Percentiles rank a stretch among this genome's conserved stretches.
These are phyloP conservation scores for Termitomyces sp. DNA, from an alignment of 768 basidiomycete genomes.

Conservation along the genomic window DNA sequence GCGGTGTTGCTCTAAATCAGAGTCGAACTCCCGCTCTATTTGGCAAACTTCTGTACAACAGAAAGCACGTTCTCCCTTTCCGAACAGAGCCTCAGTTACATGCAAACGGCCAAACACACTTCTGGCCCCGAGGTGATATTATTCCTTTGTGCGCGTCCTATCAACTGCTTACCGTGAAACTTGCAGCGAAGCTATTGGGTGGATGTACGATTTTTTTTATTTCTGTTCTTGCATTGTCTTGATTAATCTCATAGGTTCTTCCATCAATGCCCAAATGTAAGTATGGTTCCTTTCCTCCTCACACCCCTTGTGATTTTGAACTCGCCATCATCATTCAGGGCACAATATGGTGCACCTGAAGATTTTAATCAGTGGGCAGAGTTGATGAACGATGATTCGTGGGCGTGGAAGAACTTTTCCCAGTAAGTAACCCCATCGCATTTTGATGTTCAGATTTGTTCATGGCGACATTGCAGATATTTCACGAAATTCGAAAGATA, in stretches of 20 bases:
- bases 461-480: constrained; percentile 39
- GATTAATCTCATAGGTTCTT: constrained; percentile 40
- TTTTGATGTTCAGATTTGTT: background rate
- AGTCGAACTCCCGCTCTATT: constrained; percentile 42
- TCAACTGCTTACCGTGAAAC: background rate
- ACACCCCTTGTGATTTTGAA: background rate
- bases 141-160: background rate
- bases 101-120: constrained; percentile 41
- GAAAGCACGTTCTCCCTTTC: constrained; percentile 45
- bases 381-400: constrained; percentile 52
- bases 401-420: constrained; percentile 57
- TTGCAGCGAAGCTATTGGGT: constrained; percentile 57
- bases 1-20: constrained; percentile 35
- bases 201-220: constrained; percentile 48
- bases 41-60: constrained; percentile 36
- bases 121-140: constrained; percentile 60
- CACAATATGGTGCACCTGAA: constrained; percentile 65
- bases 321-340: constrained; percentile 26
- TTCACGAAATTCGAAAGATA: constrained; percentile 68
- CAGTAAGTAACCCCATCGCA: constrained; percentile 26
- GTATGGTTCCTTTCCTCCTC: background rate
- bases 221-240: background rate
- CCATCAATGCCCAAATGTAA: constrained; percentile 60
- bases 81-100: constrained; percentile 53
- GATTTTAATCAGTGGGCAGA: constrained; percentile 70